phyloP scores from a whole-genome alignment of 805 yeast species.

The Hanseniaspora opuntiae region DNA sequence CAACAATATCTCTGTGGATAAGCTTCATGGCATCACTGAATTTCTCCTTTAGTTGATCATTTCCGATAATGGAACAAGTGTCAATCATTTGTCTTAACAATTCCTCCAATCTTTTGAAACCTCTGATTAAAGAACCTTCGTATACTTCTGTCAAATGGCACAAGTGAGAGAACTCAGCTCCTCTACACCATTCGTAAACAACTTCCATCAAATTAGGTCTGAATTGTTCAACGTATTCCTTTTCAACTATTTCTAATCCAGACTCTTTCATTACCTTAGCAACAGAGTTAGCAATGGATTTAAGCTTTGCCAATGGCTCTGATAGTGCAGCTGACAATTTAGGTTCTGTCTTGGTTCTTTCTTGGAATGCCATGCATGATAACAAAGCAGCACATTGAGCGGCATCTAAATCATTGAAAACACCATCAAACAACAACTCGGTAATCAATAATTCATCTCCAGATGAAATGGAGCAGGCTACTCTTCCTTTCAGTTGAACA shows the following conservation, averaged over 20 bases:
- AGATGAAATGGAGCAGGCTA: slow-evolving; percentile 89
- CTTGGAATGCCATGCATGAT: slow-evolving; percentile 95
- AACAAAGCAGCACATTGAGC: slow-evolving; percentile 86
- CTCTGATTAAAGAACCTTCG: slow-evolving; percentile 89
- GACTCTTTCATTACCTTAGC: slow-evolving; percentile 84
- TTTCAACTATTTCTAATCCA: slow-evolving; percentile 78
- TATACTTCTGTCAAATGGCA: slow-evolving; percentile 98
- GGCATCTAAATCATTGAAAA: slow-evolving; percentile 72
- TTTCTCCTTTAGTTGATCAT: slow-evolving; percentile 67
- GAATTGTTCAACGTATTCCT: slow-evolving; percentile 83
- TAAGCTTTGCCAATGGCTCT: slow-evolving; percentile 81
- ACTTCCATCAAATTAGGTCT: slow-evolving; percentile 94
- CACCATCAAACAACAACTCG: slow-evolving; percentile 88
- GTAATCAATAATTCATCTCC: slow-evolving; percentile 77
- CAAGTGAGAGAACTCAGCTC: slow-evolving; percentile 89
- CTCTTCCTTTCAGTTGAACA: slow-evolving; percentile 92
- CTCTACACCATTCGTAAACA: slow-evolving; percentile 91
- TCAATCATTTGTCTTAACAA: slow-evolving; percentile 75
- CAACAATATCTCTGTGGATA: slow-evolving; percentile 89
- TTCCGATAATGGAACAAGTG: slow-evolving; percentile 92
- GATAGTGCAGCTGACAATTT: slow-evolving; percentile 75
- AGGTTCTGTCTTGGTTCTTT: slow-evolving; percentile 78
- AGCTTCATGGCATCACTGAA: slow-evolving; percentile 76
- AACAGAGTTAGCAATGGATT: slow-evolving; percentile 79
- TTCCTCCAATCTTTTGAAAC: slow-evolving; percentile 89